Evolutionary conservation across 495 filamentous ascomycete species (phyloP).

Genomic region (Staphylotrichum tortipilum): DNA sequence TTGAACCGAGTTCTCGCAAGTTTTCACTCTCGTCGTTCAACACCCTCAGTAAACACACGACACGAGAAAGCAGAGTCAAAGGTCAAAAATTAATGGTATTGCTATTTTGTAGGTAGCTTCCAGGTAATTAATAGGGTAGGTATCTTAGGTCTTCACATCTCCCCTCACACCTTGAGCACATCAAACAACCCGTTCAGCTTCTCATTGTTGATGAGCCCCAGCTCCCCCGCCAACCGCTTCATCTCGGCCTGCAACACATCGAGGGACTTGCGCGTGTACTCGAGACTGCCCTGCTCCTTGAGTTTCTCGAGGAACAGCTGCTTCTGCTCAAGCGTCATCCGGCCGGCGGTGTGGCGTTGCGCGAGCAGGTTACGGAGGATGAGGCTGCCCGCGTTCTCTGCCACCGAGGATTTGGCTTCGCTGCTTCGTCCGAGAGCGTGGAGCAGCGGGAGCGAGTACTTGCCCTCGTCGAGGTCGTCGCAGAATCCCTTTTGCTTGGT

Average conservation of each 20-base stretch:
- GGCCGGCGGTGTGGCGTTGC: not conserved
- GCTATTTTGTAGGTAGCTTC: no score
- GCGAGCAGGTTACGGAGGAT: constrained; percentile 1
- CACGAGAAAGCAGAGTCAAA: no score
- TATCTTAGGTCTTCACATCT: not conserved
- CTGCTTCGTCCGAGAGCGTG: constrained; percentile 7
- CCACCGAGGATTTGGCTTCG: not conserved
- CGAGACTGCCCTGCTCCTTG: not conserved
- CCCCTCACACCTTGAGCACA: not conserved
- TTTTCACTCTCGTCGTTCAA: no score
- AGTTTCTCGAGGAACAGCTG: constrained; percentile 1
- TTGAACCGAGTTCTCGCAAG: no score
- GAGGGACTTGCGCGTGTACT: not conserved
- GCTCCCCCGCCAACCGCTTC: not conserved
- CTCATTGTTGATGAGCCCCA: not conserved
- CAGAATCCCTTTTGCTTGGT: constrained; percentile 46
- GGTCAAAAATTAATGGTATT: no score
- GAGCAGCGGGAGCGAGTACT: constrained; percentile 47
- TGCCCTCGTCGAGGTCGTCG: constrained; percentile 52
- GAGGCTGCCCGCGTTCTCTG: not conserved
- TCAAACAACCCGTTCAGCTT: not conserved
- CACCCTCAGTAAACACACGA: no score
- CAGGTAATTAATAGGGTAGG: no score
- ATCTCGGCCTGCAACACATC: not conserved
- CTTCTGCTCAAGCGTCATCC: constrained; percentile 3